These are phyloP conservation scores for Trametes sanguinea DNA, from an alignment of 768 basidiomycete species.

Conservation along the genomic window DNA sequence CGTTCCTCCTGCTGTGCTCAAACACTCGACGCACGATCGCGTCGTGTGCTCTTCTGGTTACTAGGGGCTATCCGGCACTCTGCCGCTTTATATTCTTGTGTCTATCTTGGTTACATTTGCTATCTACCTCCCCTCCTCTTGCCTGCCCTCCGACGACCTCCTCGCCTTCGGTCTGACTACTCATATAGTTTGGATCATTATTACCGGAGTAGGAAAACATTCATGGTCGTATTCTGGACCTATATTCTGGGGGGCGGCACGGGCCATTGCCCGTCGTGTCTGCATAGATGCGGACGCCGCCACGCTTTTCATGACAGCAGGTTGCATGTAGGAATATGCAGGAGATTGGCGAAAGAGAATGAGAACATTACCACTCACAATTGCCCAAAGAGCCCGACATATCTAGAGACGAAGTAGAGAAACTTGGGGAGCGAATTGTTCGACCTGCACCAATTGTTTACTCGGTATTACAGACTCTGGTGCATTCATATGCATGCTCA, in stretches of 20 bases:
- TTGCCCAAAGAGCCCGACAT: slow-evolving; percentile 16
- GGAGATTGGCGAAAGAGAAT: background rate
- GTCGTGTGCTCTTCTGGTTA: background rate
- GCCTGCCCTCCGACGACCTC: background rate
- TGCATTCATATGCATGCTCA: background rate
- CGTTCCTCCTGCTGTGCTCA: background rate
- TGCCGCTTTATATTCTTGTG: background rate
- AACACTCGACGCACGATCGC: background rate
- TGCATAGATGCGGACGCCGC: too few species aligned
- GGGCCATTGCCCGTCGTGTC: too few species aligned
- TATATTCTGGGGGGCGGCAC: too few species aligned
- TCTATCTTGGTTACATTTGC: background rate
- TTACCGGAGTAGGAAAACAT: background rate
- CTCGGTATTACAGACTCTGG: background rate
- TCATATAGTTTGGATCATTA: background rate
- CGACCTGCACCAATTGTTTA: slow-evolving; percentile 8
- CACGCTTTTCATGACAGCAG: too few species aligned
- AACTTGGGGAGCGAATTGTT: slow-evolving; percentile 18
- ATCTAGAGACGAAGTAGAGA: slow-evolving; percentile 23
- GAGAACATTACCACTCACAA: slow-evolving; percentile 9
- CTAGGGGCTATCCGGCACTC: background rate
- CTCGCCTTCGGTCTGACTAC: background rate
- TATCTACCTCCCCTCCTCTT: background rate
- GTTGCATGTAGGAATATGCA: too few species aligned
- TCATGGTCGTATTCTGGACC: too few species aligned